Percentiles rank a stretch among this genome's conserved stretches.
These are phyloP conservation scores for Ogataea nonfermentans DNA, from an alignment of 805 yeast genomes.

Conservation along the genomic window DNA sequence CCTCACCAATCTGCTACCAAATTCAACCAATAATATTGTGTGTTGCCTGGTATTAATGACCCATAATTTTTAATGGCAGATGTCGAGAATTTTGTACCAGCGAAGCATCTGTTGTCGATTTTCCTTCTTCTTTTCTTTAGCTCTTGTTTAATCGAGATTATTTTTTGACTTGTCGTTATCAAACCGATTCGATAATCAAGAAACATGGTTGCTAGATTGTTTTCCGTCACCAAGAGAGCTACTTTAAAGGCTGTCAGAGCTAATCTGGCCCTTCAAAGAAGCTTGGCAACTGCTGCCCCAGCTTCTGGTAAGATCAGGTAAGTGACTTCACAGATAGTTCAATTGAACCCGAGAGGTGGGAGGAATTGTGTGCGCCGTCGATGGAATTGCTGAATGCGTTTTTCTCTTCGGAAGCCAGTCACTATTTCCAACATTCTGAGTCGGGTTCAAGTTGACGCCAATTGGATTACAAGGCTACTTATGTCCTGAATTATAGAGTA, in stretches of 20 bases:
- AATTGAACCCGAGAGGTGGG: conserved; percentile 5
- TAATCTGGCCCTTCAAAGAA: conserved; percentile 70
- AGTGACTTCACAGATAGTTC: conserved; percentile 35
- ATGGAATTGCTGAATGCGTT: background rate
- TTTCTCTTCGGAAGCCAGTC: background rate
- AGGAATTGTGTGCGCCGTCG: background rate
- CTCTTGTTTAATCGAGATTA: conserved; percentile 15
- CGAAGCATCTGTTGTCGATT: conserved; percentile 20
- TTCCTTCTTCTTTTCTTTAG: conserved; percentile 18
- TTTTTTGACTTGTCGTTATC: conserved; percentile 15
- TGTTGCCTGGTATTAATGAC: conserved; percentile 9
- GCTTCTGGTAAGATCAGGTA: conserved; percentile 84
- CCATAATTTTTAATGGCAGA: conserved; percentile 9
- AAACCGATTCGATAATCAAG: conserved; percentile 15
- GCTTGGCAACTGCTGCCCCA: conserved; percentile 77
- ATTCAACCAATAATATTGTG: conserved; percentile 11
- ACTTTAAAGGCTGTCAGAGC: conserved; percentile 89
- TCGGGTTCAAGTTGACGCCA: background rate
- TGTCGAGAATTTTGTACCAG: conserved; percentile 12
- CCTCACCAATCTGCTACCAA: conserved; percentile 3
- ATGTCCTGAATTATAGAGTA: background rate
- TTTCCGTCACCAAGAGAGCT: conserved; percentile 70
- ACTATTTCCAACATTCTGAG: background rate
- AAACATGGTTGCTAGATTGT: conserved; percentile 50
- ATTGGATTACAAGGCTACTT: conserved; percentile 7